A percentile compares a stretch with the other conserved stretches of the same genome.
Conservation (phyloP, 2,329 filamentous ascomycete genomes). For the Mariannaea elegans region DNA sequence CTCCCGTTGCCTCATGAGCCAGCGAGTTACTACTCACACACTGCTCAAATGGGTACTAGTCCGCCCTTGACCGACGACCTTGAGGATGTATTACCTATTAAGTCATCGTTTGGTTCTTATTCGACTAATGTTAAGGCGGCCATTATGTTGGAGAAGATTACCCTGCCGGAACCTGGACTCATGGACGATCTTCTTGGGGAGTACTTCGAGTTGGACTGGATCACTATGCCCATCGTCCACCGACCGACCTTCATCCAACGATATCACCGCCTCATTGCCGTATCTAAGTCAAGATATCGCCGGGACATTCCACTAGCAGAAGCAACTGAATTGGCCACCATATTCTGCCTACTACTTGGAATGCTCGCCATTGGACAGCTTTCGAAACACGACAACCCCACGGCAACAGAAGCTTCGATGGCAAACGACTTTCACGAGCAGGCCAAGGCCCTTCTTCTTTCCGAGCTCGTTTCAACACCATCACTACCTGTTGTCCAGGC, state of each 20-base stretch:
- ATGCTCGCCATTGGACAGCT: conserved; percentile 40
- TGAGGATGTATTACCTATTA: conserved; percentile 31
- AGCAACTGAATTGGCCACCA: conserved; percentile 38
- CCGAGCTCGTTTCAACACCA: conserved; percentile 32
- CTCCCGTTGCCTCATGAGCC: conserved; percentile 31
- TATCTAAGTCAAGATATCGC: conserved; percentile 40
- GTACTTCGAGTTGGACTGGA: conserved; percentile 40
- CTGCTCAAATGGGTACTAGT: conserved; percentile 35
- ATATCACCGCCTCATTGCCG: conserved; percentile 40
- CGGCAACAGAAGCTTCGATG: conserved; percentile 12
- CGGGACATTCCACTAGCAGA: conserved; percentile 39
- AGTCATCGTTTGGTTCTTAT: conserved; percentile 40
- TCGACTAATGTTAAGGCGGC: conserved; percentile 40
- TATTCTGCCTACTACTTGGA: conserved; percentile 35
- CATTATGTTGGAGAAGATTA: conserved; percentile 40
- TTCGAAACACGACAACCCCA: conserved; percentile 22
- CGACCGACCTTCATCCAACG: conserved; percentile 36
- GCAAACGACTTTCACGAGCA: conserved; percentile 38
- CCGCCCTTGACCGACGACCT: conserved; percentile 41
- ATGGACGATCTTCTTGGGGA: conserved; percentile 39
- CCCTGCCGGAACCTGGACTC: conserved; percentile 35
- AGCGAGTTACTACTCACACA: conserved; percentile 28
- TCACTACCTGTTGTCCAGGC: conserved; percentile 38
- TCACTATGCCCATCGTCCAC: conserved; percentile 36
- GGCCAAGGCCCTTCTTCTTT: conserved; percentile 33